Percentiles rank a stretch among this genome's conserved stretches.
phyloP scores from a whole-genome alignment of 768 basidiomycete species.

The Termitomyces sp. region DNA sequence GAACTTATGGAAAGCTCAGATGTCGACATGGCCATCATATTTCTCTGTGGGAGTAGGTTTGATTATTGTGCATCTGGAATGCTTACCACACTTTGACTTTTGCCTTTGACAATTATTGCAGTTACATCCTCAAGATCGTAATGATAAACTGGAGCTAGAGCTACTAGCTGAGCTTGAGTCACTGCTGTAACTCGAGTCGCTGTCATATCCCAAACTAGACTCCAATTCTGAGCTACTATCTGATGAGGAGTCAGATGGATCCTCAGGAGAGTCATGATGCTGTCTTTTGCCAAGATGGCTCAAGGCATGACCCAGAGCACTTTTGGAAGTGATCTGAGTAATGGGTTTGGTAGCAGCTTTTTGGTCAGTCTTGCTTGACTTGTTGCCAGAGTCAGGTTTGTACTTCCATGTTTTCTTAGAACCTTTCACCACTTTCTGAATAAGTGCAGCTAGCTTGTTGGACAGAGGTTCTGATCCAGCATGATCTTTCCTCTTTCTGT shows the following conservation, averaged over 20 bases:
- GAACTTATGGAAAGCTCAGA: not conserved
- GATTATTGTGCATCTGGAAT: not conserved
- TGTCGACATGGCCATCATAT: not conserved
- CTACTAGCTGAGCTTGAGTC: not conserved
- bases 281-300: not conserved
- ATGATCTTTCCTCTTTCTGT: not conserved
- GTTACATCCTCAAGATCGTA: no score
- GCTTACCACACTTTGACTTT: not conserved
- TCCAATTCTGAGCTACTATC: not conserved
- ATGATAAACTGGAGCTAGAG: not conserved
- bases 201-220: not conserved
- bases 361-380: not conserved
- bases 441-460: not conserved
- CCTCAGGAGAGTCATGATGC: not conserved
- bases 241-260: not conserved
- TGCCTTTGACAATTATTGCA: not conserved
- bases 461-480: not conserved
- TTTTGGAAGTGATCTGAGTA: not conserved
- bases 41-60: not conserved
- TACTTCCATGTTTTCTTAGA: not conserved
- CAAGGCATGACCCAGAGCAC: not conserved
- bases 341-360: not conserved
- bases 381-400: not conserved
- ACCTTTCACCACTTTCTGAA: not conserved
- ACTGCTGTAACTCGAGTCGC: not conserved